A percentile compares a stretch with the other conserved stretches of the same genome.
Evolutionary conservation across 2,329 filamentous ascomycete genomes (phyloP).

Genomic region (Colletotrichum godetiae): DNA sequence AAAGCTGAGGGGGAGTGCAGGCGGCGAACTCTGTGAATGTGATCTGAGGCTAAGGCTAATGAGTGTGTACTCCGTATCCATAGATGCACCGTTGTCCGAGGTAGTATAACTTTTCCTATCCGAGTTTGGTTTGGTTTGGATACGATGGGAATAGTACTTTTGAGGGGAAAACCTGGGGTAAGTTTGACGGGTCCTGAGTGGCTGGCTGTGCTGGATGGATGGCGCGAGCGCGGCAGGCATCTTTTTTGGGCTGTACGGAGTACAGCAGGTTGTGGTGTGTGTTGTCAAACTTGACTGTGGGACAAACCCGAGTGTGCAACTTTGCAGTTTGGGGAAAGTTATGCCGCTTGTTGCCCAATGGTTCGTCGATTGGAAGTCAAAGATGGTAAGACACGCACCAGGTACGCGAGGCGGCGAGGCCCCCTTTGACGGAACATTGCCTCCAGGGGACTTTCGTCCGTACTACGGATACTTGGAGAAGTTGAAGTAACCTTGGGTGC

Average conservation of each 20-base stretch:
- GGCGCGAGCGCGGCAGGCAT: not conserved
- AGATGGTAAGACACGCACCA: not conserved
- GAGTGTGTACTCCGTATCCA: too few species aligned
- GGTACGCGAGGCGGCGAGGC: not conserved
- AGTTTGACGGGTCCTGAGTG: conserved; percentile 19
- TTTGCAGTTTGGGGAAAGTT: too few species aligned
- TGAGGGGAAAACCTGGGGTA: conserved; percentile 31
- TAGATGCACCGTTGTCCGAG: not conserved
- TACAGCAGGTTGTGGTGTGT: too few species aligned
- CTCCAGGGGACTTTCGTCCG: not conserved
- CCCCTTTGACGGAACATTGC: not conserved
- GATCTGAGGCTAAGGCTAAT: not conserved
- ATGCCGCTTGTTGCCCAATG: not conserved
- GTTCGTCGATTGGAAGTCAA: not conserved
- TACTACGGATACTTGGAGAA: not conserved
- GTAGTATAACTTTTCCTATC: not conserved
- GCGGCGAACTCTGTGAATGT: too few species aligned
- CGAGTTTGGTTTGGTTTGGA: not conserved
- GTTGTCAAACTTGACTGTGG: not conserved
- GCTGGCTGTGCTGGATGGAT: not conserved
- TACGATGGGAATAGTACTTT: not conserved
- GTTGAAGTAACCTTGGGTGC: too few species aligned
- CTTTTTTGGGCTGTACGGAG: not conserved
- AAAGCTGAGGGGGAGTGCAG: too few species aligned
- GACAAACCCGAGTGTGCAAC: not conserved